Evolutionary conservation across 2,329 filamentous ascomycete genomes (phyloP), one percentile per base, ranked within the genome.

Genomic region (Diaporthe capsici): DNA sequence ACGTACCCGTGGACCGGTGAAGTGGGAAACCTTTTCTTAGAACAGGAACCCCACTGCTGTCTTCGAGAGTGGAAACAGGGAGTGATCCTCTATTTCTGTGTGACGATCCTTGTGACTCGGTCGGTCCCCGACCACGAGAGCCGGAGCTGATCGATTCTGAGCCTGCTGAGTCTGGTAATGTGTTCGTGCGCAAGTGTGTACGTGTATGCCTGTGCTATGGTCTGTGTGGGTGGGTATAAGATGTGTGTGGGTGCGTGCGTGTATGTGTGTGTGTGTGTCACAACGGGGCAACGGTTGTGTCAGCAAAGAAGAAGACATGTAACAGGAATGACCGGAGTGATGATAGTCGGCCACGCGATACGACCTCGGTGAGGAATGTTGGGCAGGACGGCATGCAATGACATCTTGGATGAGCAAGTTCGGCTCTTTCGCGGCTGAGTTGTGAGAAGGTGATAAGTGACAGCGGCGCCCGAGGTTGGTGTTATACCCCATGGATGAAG

Each of bases 381-480:
- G n/a, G 63, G 63, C 63, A 68, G 28, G 63, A 44, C 31, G 63
- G 63, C 63, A 68, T 68, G 63, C 63, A 49, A 65, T 49, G 61
- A n/a, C 47, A 68, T 68, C 63, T 51, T 51, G 44, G 63, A 22
- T 25, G 28, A 17, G 44, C 25, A n/a, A n/a, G 42, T 39, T 67
- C 61, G 44, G 61, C 44, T 51, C 20, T 51, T 51, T 51, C 20
- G 28, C 28, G 61, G 42, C 61, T 67, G 61, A 51, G 42, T n/a
- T 47, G 15, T 7, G 22, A 8, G 20, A 49, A 67, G 44, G 10
- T 67, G 61, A 67, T 13, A 67, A 49, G 4, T 67, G 61, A 67
- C 44, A 67, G 25, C 10, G 25, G 42, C 31, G 25, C 61, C 31
- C 9, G 22, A 39, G 10, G 34, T 17, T 17, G 57, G 10, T 39